Evolutionary conservation across 2,329 filamentous ascomycete species (phyloP).

Genomic region (Talaromyces amestolkiae): DNA sequence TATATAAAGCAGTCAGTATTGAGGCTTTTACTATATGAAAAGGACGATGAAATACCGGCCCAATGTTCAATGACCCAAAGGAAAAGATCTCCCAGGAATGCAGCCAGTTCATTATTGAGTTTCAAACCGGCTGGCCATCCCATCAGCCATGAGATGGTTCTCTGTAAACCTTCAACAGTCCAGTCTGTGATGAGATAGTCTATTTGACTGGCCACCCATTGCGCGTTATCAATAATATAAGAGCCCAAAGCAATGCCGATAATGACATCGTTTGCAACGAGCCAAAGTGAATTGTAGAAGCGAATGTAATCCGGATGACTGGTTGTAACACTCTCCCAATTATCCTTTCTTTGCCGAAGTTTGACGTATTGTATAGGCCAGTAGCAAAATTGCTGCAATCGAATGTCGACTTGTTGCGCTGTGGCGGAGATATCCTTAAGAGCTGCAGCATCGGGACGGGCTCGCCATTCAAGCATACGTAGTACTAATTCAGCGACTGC

Average conservation of each 20-base stretch:
- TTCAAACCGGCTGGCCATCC: constrained; percentile 93
- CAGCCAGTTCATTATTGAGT: constrained; percentile 86
- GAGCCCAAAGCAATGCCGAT: constrained; percentile 95
- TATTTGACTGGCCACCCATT: constrained; percentile 77
- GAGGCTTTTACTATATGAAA: neutral
- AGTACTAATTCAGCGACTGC: constrained; percentile 77
- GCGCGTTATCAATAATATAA: constrained; percentile 93
- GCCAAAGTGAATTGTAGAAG: constrained; percentile 98
- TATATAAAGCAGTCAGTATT: constrained; percentile 20
- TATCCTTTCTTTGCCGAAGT: constrained; percentile 79
- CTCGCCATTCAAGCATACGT: constrained; percentile 77
- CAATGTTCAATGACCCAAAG: constrained; percentile 99
- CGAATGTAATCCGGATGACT: constrained; percentile 97
- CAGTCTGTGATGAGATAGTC: constrained; percentile 73
- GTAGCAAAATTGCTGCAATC: constrained; percentile 96
- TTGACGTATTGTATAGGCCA: constrained; percentile 97
- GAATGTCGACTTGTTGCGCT: constrained; percentile 94
- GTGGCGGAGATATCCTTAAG: constrained; percentile 95
- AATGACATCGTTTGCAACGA: constrained; percentile 97
- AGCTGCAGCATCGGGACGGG: constrained; percentile 73
- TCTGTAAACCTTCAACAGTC: constrained; percentile 81
- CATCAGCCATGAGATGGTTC: constrained; percentile 93
- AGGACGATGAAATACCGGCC: constrained; percentile 62
- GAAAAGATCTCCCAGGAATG: constrained; percentile 93
- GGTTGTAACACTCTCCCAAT: constrained; percentile 93